These are phyloP conservation scores for Mucor mucedo DNA, from an alignment of 371 early-diverging fungal genomes.

Conservation along the genomic window DNA sequence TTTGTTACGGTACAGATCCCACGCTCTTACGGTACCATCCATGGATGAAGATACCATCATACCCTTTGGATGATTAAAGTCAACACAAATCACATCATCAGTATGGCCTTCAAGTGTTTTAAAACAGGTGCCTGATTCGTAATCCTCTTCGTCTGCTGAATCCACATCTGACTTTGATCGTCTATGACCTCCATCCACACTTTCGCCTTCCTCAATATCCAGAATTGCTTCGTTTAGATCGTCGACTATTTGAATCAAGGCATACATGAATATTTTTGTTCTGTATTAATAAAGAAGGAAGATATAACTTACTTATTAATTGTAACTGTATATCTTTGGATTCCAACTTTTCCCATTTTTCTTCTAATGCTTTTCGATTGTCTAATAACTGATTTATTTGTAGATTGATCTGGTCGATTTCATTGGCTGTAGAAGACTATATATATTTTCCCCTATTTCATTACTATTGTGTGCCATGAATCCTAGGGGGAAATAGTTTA, in stretches of 20 bases:
- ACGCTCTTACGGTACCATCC: conserved; percentile 79
- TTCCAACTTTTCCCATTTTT: conserved; percentile 60
- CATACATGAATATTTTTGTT: too few species aligned
- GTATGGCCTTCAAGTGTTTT: conserved; percentile 74
- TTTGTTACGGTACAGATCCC: conserved; percentile 67
- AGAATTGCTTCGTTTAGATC: conserved; percentile 42
- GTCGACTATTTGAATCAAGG: conserved; percentile 32
- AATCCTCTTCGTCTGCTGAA: conserved; percentile 30
- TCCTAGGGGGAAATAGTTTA: too few species aligned
- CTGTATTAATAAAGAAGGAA: neutral
- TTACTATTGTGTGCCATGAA: neutral
- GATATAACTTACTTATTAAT: conserved; percentile 23
- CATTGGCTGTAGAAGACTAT: conserved; percentile 53
- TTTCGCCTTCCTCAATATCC: conserved; percentile 41
- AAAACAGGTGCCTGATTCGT: conserved; percentile 49
- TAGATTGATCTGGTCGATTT: conserved; percentile 67
- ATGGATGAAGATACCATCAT: conserved; percentile 76
- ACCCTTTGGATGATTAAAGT: conserved; percentile 70
- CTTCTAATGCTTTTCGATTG: conserved; percentile 56
- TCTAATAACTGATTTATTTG: conserved; percentile 60
- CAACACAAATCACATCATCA: conserved; percentile 72
- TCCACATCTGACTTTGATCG: conserved; percentile 10
- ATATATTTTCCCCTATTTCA: neutral
- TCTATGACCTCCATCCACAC: conserved; percentile 9
- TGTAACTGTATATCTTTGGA: conserved; percentile 54